Conservation (phyloP, 2,329 filamentous ascomycete species). For the Colletotrichum magnum region DNA sequence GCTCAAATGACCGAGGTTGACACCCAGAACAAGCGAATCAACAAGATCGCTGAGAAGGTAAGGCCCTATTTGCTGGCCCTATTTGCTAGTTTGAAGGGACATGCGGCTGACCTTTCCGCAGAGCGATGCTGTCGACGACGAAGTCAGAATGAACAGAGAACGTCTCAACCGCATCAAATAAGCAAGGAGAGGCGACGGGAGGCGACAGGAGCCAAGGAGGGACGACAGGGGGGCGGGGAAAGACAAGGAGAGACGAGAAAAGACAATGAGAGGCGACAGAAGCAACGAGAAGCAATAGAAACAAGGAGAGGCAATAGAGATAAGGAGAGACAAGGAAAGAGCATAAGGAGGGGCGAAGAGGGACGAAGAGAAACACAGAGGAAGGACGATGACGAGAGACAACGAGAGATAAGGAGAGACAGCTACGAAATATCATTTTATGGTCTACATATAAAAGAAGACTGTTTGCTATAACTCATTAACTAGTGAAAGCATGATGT, state of each 20-base stretch:
- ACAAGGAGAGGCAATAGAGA: too few relatives aligned
- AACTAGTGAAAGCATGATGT: too few relatives aligned
- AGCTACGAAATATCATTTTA: too few relatives aligned
- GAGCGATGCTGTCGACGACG: constrained; percentile 88
- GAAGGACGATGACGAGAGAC: not conserved
- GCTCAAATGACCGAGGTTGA: constrained; percentile 84
- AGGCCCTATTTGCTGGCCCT: constrained; percentile 42
- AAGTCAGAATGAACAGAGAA: constrained; percentile 83
- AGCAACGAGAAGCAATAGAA: too few relatives aligned
- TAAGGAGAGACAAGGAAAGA: too few relatives aligned
- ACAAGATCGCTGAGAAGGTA: constrained; percentile 84
- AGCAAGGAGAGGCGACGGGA: constrained; percentile 5
- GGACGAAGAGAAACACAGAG: too few relatives aligned
- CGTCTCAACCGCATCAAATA: constrained; percentile 74
- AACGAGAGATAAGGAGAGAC: not conserved
- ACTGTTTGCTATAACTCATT: too few relatives aligned
- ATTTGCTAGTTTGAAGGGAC: constrained; percentile 46
- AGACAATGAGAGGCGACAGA: not conserved
- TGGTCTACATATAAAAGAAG: too few relatives aligned
- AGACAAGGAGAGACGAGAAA: not conserved
- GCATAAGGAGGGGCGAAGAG: too few relatives aligned
- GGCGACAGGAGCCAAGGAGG: not conserved
- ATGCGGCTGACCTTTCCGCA: constrained; percentile 49
- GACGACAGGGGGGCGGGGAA: too few relatives aligned
- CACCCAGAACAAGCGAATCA: constrained; percentile 81